phyloP scores from a whole-genome alignment of 345 rosid genomes.

The Heritiera littoralis region DNA sequence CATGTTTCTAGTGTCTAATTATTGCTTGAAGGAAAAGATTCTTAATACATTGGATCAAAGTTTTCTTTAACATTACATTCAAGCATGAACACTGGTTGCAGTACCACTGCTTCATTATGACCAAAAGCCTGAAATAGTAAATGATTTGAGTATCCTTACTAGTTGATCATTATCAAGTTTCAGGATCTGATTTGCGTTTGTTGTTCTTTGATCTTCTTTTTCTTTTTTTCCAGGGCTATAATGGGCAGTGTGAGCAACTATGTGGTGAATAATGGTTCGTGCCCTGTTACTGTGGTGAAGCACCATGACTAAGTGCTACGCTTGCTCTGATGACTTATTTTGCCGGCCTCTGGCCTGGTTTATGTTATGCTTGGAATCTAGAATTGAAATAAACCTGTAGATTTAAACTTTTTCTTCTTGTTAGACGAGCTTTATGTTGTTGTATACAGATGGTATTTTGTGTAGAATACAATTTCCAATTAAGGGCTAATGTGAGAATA shows the following conservation, averaged over 20 bases:
- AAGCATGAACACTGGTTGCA: not conserved
- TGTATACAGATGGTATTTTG: not conserved
- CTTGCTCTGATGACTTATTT: slow-evolving; percentile 11
- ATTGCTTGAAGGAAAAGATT: not conserved
- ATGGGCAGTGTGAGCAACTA: slow-evolving; percentile 72
- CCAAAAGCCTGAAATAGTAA: not conserved
- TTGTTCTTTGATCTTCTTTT: not conserved
- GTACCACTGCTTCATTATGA: not conserved
- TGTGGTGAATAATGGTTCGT: slow-evolving; percentile 57
- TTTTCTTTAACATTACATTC: not conserved
- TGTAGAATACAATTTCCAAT: not conserved
- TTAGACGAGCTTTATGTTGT: not conserved
- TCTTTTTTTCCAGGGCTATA: slow-evolving; percentile 46
- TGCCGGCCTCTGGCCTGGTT: not conserved
- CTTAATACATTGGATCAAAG: not conserved
- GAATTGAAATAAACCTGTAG: not conserved
- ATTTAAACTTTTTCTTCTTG: not conserved
- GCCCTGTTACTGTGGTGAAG: slow-evolving; percentile 73
- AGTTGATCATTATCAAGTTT: not conserved
- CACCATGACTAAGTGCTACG: slow-evolving; percentile 21
- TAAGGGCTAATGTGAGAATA: not conserved
- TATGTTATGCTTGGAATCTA: not conserved
- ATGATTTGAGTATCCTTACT: not conserved
- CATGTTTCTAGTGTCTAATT: not conserved
- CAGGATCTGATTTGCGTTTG: not conserved